phyloP scores from a whole-genome alignment of 2,329 filamentous ascomycete genomes.

The Aureobasidium sp. region DNA sequence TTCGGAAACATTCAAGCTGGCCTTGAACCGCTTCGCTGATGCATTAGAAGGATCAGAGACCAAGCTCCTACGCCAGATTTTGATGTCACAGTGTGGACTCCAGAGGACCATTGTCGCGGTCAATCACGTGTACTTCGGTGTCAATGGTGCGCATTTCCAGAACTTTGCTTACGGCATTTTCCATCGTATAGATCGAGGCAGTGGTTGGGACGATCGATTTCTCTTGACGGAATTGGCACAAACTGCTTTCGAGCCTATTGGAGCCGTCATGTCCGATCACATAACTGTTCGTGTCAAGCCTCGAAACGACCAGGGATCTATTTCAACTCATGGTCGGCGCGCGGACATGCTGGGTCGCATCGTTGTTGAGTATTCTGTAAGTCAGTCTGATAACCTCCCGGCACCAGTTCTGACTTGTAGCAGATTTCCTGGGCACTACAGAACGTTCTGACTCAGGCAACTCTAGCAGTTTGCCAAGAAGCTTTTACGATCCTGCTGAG shows the following conservation, averaged over 20 bases:
- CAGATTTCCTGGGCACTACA: conserved; percentile 51
- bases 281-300: conserved; percentile 45
- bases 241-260: conserved; percentile 54
- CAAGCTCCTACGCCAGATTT: conserved; percentile 54
- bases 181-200: conserved; percentile 58
- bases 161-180: conserved; percentile 65
- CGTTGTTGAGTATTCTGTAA: conserved; percentile 60
- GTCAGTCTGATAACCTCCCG: conserved; percentile 26
- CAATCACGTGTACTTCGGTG: conserved; percentile 67
- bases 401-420: conserved; percentile 17
- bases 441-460: conserved; percentile 65
- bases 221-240: conserved; percentile 71
- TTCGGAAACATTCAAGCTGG: conserved; percentile 62
- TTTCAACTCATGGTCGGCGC: not conserved
- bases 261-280: conserved; percentile 52
- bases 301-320: not conserved
- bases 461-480: conserved; percentile 60
- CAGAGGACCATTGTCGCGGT: conserved; percentile 59
- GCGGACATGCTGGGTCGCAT: conserved; percentile 48
- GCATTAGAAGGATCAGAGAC: conserved; percentile 67
- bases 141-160: conserved; percentile 62
- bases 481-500: conserved; percentile 74
- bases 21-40: conserved; percentile 70
- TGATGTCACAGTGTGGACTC: conserved; percentile 65
- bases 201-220: conserved; percentile 74